These are phyloP conservation scores for Helenozyma baotianmanensis DNA, from an alignment of 805 yeast species.

Conservation along the genomic window DNA sequence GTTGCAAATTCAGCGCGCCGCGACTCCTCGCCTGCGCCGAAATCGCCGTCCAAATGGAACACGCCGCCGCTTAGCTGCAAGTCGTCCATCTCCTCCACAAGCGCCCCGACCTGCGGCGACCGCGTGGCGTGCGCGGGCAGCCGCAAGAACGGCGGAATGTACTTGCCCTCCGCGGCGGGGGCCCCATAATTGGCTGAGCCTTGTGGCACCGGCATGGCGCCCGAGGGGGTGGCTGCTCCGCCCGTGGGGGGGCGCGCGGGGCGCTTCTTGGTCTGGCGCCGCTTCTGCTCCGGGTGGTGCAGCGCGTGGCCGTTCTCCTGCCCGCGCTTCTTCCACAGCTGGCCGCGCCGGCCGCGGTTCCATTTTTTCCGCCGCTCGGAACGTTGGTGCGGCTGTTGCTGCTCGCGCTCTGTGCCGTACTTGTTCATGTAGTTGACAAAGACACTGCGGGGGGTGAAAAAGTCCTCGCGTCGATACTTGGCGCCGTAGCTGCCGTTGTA, in stretches of 20 bases:
- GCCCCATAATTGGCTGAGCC: too few species aligned
- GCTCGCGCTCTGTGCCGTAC: constrained; percentile 40
- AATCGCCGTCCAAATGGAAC: constrained; percentile 41
- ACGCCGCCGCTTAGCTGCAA: constrained; percentile 32
- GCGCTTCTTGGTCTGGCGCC: constrained; percentile 3
- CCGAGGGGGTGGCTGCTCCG: neutral
- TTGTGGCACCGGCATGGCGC: too few species aligned
- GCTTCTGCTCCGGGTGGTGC: constrained; percentile 1
- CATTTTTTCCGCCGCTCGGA: constrained; percentile 18
- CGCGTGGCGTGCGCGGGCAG: constrained; percentile 27
- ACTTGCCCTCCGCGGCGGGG: constrained; percentile 22
- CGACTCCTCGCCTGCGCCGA: neutral
- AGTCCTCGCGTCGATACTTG: constrained; percentile 61
- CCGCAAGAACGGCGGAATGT: constrained; percentile 40
- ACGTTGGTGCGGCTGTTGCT: constrained; percentile 6
- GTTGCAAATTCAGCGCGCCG: too few species aligned
- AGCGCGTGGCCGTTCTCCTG: constrained; percentile 1
- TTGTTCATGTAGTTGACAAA: constrained; percentile 69
- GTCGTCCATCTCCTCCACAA: constrained; percentile 34
- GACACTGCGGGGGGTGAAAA: constrained; percentile 73
- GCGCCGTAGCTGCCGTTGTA: constrained; percentile 7
- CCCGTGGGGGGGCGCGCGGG: constrained; percentile 1
- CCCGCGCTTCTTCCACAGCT: constrained; percentile 26
- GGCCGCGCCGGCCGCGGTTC: constrained; percentile 16
- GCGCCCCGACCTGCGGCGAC: constrained; percentile 31